Conservation (phyloP, 306 rosid species). For the Begonia masoniana region DNA sequence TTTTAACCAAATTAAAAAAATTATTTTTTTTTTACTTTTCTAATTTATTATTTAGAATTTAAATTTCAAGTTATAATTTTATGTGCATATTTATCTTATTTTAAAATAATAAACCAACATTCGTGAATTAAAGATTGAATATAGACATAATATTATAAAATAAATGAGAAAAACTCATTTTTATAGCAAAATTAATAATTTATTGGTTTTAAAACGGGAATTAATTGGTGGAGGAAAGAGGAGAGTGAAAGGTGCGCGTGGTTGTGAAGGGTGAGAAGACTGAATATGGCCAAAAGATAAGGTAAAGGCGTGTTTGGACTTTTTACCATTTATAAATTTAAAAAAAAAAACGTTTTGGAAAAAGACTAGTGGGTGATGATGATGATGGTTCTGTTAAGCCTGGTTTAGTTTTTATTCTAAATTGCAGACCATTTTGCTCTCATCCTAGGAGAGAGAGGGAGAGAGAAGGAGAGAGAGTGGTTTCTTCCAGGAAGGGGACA, state of each 20-base stretch:
- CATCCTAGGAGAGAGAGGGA: neutral
- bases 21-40: too few relatives aligned
- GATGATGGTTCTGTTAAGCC: conserved; percentile 4
- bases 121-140: too few relatives aligned
- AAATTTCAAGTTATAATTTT: too few relatives aligned
- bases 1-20: too few relatives aligned
- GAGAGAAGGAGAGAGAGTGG: neutral
- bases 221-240: too few relatives aligned
- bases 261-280: conserved; percentile 42
- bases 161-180: too few relatives aligned
- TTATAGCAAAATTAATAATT: too few relatives aligned
- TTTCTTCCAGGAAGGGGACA: conserved; percentile 47
- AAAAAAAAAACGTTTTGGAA: conserved; percentile 10
- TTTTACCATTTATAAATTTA: conserved; percentile 20
- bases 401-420: conserved; percentile 7
- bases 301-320: conserved; percentile 24
- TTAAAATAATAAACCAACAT: too few relatives aligned
- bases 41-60: too few relatives aligned
- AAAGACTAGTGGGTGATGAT: neutral
- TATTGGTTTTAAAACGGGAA: too few relatives aligned
- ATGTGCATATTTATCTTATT: too few relatives aligned
- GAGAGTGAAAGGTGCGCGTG: conserved; percentile 13
- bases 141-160: too few relatives aligned
- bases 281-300: conserved; percentile 23
- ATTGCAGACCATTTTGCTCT: conserved; percentile 4